A percentile compares a stretch with the other conserved stretches of the same genome.
phyloP scores from a whole-genome alignment of 2,329 filamentous ascomycete species.

The Paecilomyces formosus region DNA sequence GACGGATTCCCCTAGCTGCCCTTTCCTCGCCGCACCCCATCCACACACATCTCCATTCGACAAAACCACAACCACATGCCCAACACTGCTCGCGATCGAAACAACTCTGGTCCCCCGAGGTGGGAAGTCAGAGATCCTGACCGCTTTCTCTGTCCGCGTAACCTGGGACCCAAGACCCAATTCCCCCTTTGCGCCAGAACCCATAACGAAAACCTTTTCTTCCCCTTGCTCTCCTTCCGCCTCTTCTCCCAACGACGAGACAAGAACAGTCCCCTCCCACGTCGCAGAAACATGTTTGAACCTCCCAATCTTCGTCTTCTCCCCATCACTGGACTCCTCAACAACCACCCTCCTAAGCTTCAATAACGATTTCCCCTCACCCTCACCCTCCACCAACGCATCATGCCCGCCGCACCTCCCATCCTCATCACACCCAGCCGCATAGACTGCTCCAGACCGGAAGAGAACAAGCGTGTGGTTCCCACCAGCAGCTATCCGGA shows the following conservation, averaged over 20 bases:
- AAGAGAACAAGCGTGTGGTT: constrained; percentile 77
- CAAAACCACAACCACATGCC: constrained; percentile 67
- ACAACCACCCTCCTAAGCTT: constrained; percentile 22
- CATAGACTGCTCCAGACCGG: constrained; percentile 53
- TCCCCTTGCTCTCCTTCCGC: constrained; percentile 32
- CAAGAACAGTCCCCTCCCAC: constrained; percentile 67
- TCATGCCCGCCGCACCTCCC: constrained; percentile 49
- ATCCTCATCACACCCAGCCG: constrained; percentile 54
- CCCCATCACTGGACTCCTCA: constrained; percentile 3
- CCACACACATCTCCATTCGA: constrained; percentile 72
- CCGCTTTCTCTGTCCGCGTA: constrained; percentile 28
- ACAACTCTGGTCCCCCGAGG: constrained; percentile 51
- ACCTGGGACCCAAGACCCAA: constrained; percentile 51
- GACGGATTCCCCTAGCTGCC: constrained; percentile 62
- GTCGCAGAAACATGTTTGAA: constrained; percentile 57
- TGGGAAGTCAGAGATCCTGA: constrained; percentile 56
- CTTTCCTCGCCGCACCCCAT: constrained; percentile 83
- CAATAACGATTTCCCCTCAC: constrained; percentile 15
- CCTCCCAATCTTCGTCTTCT: constrained; percentile 16
- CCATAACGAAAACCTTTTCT: constrained; percentile 53
- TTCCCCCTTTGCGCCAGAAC: constrained; percentile 63
- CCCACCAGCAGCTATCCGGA: constrained; percentile 57
- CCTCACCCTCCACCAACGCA: constrained; percentile 46
- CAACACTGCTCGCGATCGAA: constrained; percentile 65
- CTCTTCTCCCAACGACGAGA: constrained; percentile 27